phyloP scores from a whole-genome alignment of 1,139 yeast genomes.

The Candida gigantensis region DNA sequence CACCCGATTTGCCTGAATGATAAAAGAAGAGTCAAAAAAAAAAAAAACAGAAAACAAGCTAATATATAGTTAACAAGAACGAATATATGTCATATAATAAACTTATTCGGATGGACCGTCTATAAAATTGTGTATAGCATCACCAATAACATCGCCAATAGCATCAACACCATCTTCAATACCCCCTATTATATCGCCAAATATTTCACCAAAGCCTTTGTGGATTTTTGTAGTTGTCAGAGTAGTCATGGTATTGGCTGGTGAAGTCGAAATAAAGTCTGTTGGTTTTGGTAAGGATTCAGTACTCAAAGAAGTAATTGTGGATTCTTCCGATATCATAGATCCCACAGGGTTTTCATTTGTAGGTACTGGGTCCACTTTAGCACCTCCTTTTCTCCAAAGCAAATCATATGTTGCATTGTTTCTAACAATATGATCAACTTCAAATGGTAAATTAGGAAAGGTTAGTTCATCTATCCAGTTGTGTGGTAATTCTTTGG shows the following conservation, averaged over 20 bases:
- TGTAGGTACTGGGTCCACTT: slow-evolving; percentile 16
- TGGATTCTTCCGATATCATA: slow-evolving; percentile 28
- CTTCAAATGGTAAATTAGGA: slow-evolving; percentile 59
- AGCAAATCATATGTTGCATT: slow-evolving; percentile 56
- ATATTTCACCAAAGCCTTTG: slow-evolving; percentile 21
- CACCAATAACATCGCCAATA: slow-evolving; percentile 18
- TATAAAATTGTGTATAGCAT: slow-evolving; percentile 19
- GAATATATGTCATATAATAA: slow-evolving; percentile 1
- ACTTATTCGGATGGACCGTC: slow-evolving; percentile 15
- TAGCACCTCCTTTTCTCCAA: slow-evolving; percentile 28
- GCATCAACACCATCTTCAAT: slow-evolving; percentile 26
- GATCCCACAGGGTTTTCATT: slow-evolving; percentile 29
- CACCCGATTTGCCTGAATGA: not conserved
- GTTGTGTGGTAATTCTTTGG: slow-evolving; percentile 38
- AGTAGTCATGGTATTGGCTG: slow-evolving; percentile 4
- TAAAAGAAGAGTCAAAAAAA: not conserved
- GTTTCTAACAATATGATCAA: slow-evolving; percentile 42
- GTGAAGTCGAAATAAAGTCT: slow-evolving; percentile 21
- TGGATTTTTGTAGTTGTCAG: slow-evolving; percentile 12
- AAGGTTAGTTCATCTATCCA: slow-evolving; percentile 60
- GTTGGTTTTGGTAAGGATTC: slow-evolving; percentile 38
- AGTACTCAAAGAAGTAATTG: slow-evolving; percentile 20
- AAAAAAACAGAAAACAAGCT: not conserved
- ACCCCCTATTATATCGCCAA: slow-evolving; percentile 31
- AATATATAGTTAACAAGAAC: too few species aligned